Evolutionary conservation across 345 rosid species (phyloP).

Genomic region (Garcia nutans): DNA sequence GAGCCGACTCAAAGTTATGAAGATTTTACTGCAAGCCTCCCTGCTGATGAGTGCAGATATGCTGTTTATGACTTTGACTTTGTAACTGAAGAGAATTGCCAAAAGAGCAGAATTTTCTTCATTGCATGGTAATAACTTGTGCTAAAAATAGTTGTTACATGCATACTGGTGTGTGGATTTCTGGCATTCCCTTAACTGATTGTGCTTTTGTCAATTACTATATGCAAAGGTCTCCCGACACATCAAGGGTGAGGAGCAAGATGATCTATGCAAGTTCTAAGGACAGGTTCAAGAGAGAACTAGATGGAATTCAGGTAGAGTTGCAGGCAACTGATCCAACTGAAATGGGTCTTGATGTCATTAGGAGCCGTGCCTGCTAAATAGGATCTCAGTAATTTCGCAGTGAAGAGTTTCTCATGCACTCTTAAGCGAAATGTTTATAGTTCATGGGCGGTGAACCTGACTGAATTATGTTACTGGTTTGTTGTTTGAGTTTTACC

Average conservation of each 20-base stretch:
- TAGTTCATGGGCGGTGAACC: conserved; percentile 27
- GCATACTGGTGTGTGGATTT: not conserved
- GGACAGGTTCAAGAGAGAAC: conserved; percentile 64
- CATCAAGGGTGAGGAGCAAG: conserved; percentile 58
- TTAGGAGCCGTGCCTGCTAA: conserved; percentile 49
- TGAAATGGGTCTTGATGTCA: conserved; percentile 57
- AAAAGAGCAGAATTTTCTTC: conserved; percentile 59
- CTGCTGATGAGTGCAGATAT: conserved; percentile 45
- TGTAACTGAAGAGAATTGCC: conserved; percentile 53
- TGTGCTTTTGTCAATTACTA: not conserved
- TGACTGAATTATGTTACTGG: conserved; percentile 22
- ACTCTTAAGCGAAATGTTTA: conserved; percentile 27
- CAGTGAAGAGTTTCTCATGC: conserved; percentile 9
- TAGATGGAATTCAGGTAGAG: conserved; percentile 58
- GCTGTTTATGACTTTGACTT: conserved; percentile 53
- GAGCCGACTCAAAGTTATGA: conserved; percentile 48
- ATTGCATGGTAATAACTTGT: conserved; percentile 42
- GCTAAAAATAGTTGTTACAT: not conserved
- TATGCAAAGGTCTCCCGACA: conserved; percentile 52
- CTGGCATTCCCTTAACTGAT: not conserved
- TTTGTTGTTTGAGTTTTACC: conserved; percentile 19
- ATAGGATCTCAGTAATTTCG: not conserved
- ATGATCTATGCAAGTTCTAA: conserved; percentile 66
- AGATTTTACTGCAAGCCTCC: conserved; percentile 51
- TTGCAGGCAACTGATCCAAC: conserved; percentile 65